Evolutionary conservation across 345 rosid species (phyloP).

Genomic region (Citrus medica): DNA sequence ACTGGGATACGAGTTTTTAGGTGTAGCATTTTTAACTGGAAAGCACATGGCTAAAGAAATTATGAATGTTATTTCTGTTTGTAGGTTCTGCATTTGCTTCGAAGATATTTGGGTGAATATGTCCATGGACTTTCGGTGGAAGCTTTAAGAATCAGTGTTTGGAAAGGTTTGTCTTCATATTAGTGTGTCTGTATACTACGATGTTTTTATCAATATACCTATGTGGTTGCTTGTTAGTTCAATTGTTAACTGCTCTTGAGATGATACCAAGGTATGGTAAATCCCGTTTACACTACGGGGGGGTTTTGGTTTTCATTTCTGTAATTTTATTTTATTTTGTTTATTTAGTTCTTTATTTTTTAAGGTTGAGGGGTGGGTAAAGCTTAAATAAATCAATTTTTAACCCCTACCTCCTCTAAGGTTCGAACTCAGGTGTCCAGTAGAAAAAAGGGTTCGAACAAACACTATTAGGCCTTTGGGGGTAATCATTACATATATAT

Average conservation of each 20-base stretch:
- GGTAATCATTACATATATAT: too few species aligned
- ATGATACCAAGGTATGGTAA: background rate
- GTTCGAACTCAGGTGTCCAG: too few species aligned
- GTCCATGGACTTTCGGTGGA: conserved; percentile 92
- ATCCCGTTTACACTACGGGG: background rate
- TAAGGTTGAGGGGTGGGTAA: too few species aligned
- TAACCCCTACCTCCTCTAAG: too few species aligned
- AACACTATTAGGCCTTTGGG: too few species aligned
- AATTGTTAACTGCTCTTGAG: background rate
- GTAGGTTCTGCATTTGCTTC: conserved; percentile 96
- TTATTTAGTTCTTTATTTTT: too few species aligned
- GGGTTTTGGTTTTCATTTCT: background rate
- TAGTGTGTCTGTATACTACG: background rate
- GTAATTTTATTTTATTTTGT: too few species aligned
- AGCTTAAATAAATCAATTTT: too few species aligned
- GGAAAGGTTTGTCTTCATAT: conserved; percentile 69
- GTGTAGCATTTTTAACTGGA: background rate
- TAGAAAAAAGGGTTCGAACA: too few species aligned
- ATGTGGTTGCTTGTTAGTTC: background rate
- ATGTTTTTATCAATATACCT: background rate
- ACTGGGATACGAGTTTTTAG: too few species aligned
- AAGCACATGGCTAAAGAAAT: background rate
- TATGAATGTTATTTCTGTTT: conserved; percentile 12
- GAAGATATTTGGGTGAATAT: conserved; percentile 93
- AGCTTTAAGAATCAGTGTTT: conserved; percentile 93